These are phyloP conservation scores for Musa itinerans DNA, from an alignment of 176 grass and related monocot species.

Conservation along the genomic window DNA sequence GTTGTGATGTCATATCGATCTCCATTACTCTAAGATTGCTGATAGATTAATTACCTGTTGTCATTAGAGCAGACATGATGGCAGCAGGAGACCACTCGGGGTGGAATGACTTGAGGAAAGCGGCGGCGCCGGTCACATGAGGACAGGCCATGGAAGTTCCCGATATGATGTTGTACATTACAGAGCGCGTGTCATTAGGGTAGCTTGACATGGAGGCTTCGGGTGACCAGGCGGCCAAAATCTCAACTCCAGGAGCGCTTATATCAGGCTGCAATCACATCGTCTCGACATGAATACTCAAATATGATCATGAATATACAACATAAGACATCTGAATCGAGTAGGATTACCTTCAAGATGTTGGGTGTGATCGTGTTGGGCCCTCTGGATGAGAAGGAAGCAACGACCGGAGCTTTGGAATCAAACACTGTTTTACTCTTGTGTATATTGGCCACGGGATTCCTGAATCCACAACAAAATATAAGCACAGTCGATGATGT, in stretches of 20 bases:
- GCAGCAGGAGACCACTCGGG: constrained; percentile 43
- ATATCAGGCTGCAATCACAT: constrained; percentile 35
- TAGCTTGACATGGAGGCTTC: not conserved
- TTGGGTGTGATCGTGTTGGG: constrained; percentile 31
- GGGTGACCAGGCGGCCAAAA: constrained; percentile 35
- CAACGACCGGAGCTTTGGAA: constrained; percentile 18
- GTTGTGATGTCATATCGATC: not conserved
- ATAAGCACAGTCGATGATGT: too few species aligned
- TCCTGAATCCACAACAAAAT: constrained; percentile 1
- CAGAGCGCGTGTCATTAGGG: not conserved
- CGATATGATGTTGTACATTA: constrained; percentile 28
- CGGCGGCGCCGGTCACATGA: constrained; percentile 19
- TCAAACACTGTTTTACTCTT: not conserved
- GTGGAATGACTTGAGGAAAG: constrained; percentile 42
- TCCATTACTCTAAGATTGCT: constrained; percentile 9
- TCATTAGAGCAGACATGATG: constrained; percentile 51
- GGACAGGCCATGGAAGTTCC: constrained; percentile 43
- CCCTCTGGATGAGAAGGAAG: constrained; percentile 38
- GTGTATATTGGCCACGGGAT: constrained; percentile 28
- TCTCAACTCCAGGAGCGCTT: constrained; percentile 34
- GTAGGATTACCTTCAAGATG: constrained; percentile 39
- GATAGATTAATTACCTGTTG: constrained; percentile 21
- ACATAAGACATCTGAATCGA: too few species aligned
- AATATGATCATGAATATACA: too few species aligned
- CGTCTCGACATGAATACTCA: too few species aligned